Conservation (phyloP, 306 rosid species). For the Styphnolobium japonicum region DNA sequence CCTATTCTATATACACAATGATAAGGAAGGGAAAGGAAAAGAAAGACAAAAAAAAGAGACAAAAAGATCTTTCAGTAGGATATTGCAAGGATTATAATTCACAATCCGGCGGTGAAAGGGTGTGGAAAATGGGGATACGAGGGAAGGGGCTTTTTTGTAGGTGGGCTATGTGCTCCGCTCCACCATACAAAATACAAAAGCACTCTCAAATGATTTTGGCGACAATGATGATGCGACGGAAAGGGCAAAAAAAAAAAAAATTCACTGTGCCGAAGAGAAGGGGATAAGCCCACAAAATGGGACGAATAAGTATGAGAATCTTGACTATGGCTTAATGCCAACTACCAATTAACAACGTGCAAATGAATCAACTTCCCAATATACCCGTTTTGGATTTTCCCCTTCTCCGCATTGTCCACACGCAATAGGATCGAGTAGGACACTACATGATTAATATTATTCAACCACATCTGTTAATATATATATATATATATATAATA, state of each 20-base stretch:
- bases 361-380: neutral
- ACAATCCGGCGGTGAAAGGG: neutral
- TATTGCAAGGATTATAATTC: slow-evolving; percentile 26
- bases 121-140: neutral
- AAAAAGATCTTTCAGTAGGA: slow-evolving; percentile 26
- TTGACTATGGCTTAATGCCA: slow-evolving; percentile 29
- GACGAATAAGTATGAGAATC: slow-evolving; percentile 35
- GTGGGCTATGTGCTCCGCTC: neutral
- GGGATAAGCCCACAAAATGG: slow-evolving; percentile 18
- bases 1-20: neutral
- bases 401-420: neutral
- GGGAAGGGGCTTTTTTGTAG: neutral
- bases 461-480: no score
- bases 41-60: neutral
- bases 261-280: slow-evolving; percentile 10
- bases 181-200: slow-evolving; percentile 5
- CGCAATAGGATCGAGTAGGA: no score
- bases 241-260: slow-evolving; percentile 2
- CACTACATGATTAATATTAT: neutral
- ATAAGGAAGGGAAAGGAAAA: neutral
- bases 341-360: slow-evolving; percentile 4
- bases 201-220: neutral
- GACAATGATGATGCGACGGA: slow-evolving; percentile 23
- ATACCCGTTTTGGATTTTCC: slow-evolving; percentile 3
- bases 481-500: no score